Conservation (phyloP, 2,329 filamentous ascomycete genomes). For the Sphaerulina vaccinii region DNA sequence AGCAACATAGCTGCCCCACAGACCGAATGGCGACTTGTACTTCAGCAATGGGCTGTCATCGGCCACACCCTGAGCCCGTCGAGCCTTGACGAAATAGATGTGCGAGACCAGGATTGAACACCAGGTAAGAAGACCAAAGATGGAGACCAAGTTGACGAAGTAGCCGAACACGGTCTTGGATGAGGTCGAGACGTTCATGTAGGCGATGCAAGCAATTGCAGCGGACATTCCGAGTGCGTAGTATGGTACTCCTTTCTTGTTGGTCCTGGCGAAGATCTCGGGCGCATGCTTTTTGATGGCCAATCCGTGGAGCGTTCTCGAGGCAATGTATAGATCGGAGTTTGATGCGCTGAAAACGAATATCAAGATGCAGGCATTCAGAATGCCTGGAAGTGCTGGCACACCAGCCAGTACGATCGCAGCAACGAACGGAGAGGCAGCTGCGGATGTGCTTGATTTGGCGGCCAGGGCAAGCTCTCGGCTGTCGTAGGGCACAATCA, state of each 20-base stretch:
- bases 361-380: slow-evolving; percentile 72
- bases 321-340: slow-evolving; percentile 71
- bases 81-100: slow-evolving; percentile 50
- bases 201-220: slow-evolving; percentile 58
- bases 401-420: slow-evolving; percentile 67
- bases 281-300: slow-evolving; percentile 71
- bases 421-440: slow-evolving; percentile 72
- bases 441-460: slow-evolving; percentile 44
- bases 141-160: slow-evolving; percentile 47
- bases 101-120: slow-evolving; percentile 51
- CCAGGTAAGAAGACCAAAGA: slow-evolving; percentile 48
- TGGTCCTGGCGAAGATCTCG: slow-evolving; percentile 67
- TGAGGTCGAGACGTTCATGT: slow-evolving; percentile 47
- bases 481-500: slow-evolving; percentile 72
- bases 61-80: slow-evolving; percentile 47
- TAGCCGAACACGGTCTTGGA: slow-evolving; percentile 48
- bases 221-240: slow-evolving; percentile 63
- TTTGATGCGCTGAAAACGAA: slow-evolving; percentile 78
- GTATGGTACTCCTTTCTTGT: slow-evolving; percentile 69
- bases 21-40: slow-evolving; percentile 69
- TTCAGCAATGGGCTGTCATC: slow-evolving; percentile 40
- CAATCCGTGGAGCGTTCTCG: slow-evolving; percentile 61
- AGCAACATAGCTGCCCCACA: slow-evolving; percentile 65
- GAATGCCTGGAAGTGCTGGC: slow-evolving; percentile 60
- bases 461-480: slow-evolving; percentile 59